Conservation (phyloP, 805 yeast genomes). For the Sugiyamaella valdiviana region DNA sequence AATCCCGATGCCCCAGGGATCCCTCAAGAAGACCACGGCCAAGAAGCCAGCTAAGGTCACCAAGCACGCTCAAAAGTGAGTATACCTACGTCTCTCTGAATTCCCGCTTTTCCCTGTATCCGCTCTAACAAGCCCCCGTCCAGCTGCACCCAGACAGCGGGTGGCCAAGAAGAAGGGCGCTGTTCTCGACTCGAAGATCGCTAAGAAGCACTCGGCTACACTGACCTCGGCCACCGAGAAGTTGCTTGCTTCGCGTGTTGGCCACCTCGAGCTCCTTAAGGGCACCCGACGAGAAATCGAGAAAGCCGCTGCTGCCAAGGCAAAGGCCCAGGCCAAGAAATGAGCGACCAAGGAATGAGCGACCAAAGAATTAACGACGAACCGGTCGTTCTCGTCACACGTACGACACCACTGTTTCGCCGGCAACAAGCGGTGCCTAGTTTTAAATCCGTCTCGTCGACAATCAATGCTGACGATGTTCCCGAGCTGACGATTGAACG, state of each 20-base stretch:
- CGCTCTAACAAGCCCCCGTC: slow-evolving; percentile 31
- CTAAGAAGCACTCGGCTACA: slow-evolving; percentile 51
- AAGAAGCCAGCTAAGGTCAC: slow-evolving; percentile 13
- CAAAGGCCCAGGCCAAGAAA: slow-evolving; percentile 4
- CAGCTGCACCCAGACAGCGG: slow-evolving; percentile 67
- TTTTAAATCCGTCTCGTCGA: too few relatives aligned
- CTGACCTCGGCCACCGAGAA: slow-evolving; percentile 68
- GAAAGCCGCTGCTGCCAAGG: slow-evolving; percentile 32
- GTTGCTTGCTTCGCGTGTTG: slow-evolving; percentile 81
- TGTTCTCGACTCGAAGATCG: slow-evolving; percentile 48
- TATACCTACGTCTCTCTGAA: neutral
- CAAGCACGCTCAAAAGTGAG: slow-evolving; percentile 12
- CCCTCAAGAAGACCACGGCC: slow-evolving; percentile 26
- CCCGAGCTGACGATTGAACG: neutral
- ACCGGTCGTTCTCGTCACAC: neutral
- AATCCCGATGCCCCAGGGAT: slow-evolving; percentile 34
- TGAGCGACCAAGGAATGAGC: too few relatives aligned
- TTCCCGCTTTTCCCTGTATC: neutral
- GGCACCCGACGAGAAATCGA: slow-evolving; percentile 85
- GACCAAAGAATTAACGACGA: neutral
- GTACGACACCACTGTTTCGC: neutral
- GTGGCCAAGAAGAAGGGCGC: slow-evolving; percentile 59
- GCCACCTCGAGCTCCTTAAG: slow-evolving; percentile 84
- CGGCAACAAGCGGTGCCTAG: neutral
- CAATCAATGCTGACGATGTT: neutral